Evolutionary conservation across 2,329 filamentous ascomycete genomes (phyloP), one percentile per base, ranked within the genome.

Genomic region (Phaeoacremonium minimum): DNA sequence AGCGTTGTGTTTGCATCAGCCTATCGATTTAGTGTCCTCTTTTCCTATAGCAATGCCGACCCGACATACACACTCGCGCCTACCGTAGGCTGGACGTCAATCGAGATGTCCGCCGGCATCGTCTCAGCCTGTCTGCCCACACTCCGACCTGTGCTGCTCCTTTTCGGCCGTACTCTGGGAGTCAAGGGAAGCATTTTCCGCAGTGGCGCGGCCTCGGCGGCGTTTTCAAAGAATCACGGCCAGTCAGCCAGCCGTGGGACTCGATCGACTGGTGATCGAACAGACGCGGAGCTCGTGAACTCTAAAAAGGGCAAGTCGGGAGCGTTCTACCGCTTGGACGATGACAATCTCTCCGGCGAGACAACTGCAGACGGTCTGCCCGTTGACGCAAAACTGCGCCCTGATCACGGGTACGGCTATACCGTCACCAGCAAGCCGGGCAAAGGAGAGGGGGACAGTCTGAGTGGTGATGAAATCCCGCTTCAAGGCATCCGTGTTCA

Each of bases 91-190:
- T 74, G 69, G 70, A 68, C 67, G 6, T 58, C 58, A 5, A 65
- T 73, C 41, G 70, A 74, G 46, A 64, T 68, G 51, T 58, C 67
- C 0, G 63, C 65, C 0, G 73, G 70, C 33, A 72, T 77, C 43
- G 58, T 73, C 30, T 72, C 70, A 0, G 72, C 72, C 6, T 74
- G 69, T 43, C 64, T 75, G 0, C 73, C 73, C 0, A 73, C 72
- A 1, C 55, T 76, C 28, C 61, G 69, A 6, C 70, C 71, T 4
- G 58, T 71, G 12, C 44, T 73, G 19, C 54, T 57, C 4, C 14
- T 47, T 8, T 53, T 66, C 7, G 55, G 63, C 4, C 58, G 63
- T 5, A 57, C 52, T 4, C 44, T 68, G 9, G 62, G 66, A n/a
- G 57, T 69, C 14, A 68, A 66, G 39, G 54, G 57, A n/a, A 57